phyloP scores from a whole-genome alignment of 1,284 basidiomycete species.

The Ganoderma boninense region DNA sequence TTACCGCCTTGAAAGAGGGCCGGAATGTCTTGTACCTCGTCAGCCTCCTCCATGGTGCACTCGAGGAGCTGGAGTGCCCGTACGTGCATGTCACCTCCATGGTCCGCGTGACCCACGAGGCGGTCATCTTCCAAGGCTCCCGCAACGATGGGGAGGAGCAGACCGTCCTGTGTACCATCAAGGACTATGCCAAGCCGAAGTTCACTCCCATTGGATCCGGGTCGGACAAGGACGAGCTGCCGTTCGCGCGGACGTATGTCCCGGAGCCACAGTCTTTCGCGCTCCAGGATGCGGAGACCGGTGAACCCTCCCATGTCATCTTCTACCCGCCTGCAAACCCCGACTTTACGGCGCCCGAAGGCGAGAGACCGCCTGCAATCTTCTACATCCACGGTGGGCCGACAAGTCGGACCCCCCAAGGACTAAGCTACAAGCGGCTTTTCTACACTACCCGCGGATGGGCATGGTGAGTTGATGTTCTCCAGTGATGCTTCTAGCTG shows the following conservation, averaged over 20 bases:
- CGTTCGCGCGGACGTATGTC: slow-evolving; percentile 45
- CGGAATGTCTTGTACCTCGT: slow-evolving; percentile 58
- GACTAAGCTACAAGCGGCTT: slow-evolving; percentile 60
- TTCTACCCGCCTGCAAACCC: slow-evolving; percentile 72
- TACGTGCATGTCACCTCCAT: slow-evolving; percentile 57
- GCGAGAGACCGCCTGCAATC: slow-evolving; percentile 71
- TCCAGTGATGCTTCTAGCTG: neutral
- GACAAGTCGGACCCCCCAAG: slow-evolving; percentile 54
- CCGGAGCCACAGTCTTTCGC: slow-evolving; percentile 57
- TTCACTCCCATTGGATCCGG: slow-evolving; percentile 45
- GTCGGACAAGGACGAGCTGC: slow-evolving; percentile 29
- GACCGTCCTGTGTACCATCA: slow-evolving; percentile 49
- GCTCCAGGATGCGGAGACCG: slow-evolving; percentile 45
- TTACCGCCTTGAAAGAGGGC: slow-evolving; percentile 58
- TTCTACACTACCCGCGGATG: slow-evolving; percentile 77
- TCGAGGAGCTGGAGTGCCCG: slow-evolving; percentile 48
- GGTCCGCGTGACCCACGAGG: slow-evolving; percentile 45
- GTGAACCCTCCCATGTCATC: slow-evolving; percentile 60
- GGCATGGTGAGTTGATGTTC: slow-evolving; percentile 55
- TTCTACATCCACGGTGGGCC: slow-evolving; percentile 75
- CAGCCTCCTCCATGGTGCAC: slow-evolving; percentile 46
- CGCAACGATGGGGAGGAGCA: slow-evolving; percentile 49
- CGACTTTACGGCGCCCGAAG: slow-evolving; percentile 56
- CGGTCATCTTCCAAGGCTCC: slow-evolving; percentile 55
- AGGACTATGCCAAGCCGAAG: slow-evolving; percentile 35